These are phyloP conservation scores for Pyrenula aspistea DNA, from an alignment of 495 filamentous ascomycete genomes.

Conservation along the genomic window DNA sequence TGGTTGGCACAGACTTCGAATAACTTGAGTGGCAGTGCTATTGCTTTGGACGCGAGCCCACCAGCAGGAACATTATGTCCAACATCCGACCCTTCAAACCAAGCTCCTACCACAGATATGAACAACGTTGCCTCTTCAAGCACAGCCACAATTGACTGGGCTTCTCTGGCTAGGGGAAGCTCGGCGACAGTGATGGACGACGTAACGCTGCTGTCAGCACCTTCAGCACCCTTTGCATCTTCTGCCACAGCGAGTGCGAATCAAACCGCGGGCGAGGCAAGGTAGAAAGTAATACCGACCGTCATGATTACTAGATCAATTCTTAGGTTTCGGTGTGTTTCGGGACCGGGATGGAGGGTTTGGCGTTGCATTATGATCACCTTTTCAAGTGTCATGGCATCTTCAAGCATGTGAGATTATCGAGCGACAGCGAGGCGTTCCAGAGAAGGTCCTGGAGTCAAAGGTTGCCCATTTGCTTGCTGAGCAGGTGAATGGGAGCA, in stretches of 20 bases:
- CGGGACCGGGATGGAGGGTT: neutral
- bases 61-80: neutral
- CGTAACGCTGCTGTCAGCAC: neutral
- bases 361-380: neutral
- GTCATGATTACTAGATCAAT: no score
- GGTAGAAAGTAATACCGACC: neutral
- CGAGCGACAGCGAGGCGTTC: neutral
- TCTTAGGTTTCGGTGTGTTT: no score
- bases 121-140: neutral
- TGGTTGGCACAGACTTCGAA: constrained; percentile 61
- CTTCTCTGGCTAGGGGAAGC: neutral
- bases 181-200: neutral
- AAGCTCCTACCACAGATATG: neutral
- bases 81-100: neutral
- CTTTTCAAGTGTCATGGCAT: no score
- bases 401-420: no score
- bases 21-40: neutral
- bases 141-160: neutral
- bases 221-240: neutral
- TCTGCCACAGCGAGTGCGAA: neutral
- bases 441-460: neutral
- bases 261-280: neutral
- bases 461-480: neutral
- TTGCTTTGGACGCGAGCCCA: neutral
- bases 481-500: neutral